Evolutionary conservation across 805 yeast genomes (phyloP).

Genomic region (Lipomyces yamanashiensis): DNA sequence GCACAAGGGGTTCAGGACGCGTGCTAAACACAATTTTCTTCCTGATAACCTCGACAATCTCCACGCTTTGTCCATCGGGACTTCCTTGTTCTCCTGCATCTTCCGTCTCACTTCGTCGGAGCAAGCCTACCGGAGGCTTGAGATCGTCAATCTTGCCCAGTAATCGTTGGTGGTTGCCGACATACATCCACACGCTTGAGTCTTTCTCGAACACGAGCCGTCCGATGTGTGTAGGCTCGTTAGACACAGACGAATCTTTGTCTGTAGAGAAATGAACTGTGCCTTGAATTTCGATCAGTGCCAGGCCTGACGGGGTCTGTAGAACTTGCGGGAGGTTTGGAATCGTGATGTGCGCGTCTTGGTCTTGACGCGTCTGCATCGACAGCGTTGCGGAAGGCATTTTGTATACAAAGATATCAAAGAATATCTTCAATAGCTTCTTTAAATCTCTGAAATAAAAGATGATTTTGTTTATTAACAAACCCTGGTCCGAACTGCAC

Average conservation of each 20-base stretch:
- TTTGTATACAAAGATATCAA: not conserved
- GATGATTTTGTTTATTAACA: too few relatives aligned
- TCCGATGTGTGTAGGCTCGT: slow-evolving; percentile 27
- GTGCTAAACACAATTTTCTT: slow-evolving; percentile 32
- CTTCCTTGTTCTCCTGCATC: slow-evolving; percentile 5
- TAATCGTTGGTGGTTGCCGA: slow-evolving; percentile 36
- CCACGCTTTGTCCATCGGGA: slow-evolving; percentile 27
- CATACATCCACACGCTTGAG: slow-evolving; percentile 27
- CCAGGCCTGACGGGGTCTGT: slow-evolving; percentile 37
- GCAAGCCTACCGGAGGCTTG: slow-evolving; percentile 34
- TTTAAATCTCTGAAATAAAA: too few relatives aligned
- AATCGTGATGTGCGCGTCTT: not conserved
- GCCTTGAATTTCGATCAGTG: slow-evolving; percentile 38
- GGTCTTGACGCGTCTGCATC: slow-evolving; percentile 13
- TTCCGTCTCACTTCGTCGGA: slow-evolving; percentile 16
- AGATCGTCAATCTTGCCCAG: slow-evolving; percentile 35
- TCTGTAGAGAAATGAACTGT: slow-evolving; percentile 24
- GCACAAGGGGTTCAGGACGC: slow-evolving; percentile 37
- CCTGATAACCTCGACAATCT: slow-evolving; percentile 30
- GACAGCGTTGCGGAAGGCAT: slow-evolving; percentile 29
- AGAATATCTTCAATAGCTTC: too few relatives aligned
- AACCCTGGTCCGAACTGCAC: too few relatives aligned
- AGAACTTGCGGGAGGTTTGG: slow-evolving; percentile 22
- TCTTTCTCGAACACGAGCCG: slow-evolving; percentile 24
- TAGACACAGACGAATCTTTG: not conserved